These are phyloP conservation scores for Rhododendron ovatum DNA, from an alignment of 148 eudicot species.

Conservation along the genomic window DNA sequence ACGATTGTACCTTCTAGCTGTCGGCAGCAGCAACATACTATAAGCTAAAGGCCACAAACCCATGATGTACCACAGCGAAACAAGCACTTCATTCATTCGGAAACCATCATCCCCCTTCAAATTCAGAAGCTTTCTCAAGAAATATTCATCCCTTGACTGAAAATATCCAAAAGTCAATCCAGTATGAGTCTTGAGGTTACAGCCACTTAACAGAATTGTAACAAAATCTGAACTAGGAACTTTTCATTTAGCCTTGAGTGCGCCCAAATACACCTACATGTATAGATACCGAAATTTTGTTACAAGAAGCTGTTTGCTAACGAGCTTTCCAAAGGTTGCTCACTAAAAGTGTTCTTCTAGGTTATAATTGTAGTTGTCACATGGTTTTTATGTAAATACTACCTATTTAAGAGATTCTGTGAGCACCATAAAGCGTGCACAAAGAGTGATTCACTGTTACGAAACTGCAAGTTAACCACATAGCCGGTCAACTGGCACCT, in stretches of 20 bases:
- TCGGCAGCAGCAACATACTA: slow-evolving; percentile 77
- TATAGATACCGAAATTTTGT: background rate
- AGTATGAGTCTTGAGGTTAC: background rate
- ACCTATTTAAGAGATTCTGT: no score
- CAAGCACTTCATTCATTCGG: slow-evolving; percentile 78
- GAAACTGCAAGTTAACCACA: background rate
- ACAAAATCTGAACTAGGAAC: background rate
- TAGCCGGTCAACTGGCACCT: background rate
- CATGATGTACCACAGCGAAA: slow-evolving; percentile 87
- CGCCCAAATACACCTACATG: background rate
- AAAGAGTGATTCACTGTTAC: background rate
- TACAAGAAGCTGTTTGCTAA: background rate
- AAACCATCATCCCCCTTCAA: slow-evolving; percentile 89
- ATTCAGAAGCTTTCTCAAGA: slow-evolving; percentile 76
- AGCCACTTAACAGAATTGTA: background rate
- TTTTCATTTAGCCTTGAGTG: background rate
- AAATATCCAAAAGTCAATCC: slow-evolving; percentile 10
- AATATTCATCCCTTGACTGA: slow-evolving; percentile 75
- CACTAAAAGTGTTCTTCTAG: background rate
- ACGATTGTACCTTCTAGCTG: slow-evolving; percentile 66
- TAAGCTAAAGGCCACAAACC: slow-evolving; percentile 85
- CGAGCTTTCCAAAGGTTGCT: background rate
- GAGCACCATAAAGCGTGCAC: background rate
- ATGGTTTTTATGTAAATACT: no score
- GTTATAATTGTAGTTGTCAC: background rate